Conservation (phyloP, 192 early-diverging fungal species). For the Coemansia sp. region DNA sequence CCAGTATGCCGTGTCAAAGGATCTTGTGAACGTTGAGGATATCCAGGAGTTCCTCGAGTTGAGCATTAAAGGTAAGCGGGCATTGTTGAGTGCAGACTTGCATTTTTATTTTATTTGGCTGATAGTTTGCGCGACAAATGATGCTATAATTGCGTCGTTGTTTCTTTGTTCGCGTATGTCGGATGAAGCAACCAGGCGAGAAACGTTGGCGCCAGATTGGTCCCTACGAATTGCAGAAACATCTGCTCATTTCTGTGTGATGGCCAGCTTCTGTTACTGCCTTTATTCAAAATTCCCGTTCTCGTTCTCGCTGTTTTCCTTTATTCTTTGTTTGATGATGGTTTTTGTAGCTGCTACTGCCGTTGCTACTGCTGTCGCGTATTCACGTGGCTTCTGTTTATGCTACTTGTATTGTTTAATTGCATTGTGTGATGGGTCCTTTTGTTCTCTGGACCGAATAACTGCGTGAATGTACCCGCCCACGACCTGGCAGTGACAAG, state of each 20-base stretch:
- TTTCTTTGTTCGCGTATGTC: neutral
- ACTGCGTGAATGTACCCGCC: neutral
- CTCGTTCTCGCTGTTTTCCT: too few relatives aligned
- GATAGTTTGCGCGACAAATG: neutral
- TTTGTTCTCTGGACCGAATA: neutral
- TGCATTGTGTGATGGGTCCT: neutral
- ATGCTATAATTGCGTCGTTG: neutral
- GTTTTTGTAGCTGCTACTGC: neutral
- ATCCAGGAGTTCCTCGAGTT: conserved; percentile 81
- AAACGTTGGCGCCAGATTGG: neutral
- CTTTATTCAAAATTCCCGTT: neutral
- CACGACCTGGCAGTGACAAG: neutral
- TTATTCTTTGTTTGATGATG: conserved; percentile 2
- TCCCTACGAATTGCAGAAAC: neutral
- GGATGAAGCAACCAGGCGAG: neutral
- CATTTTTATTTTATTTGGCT: neutral
- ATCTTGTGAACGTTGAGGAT: conserved; percentile 82
- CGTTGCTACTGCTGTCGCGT: neutral
- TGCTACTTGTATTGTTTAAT: neutral
- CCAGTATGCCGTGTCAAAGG: conserved; percentile 81
- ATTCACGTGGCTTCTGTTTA: neutral
- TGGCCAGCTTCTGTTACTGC: neutral
- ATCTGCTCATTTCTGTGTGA: neutral
- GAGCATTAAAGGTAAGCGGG: conserved; percentile 44
- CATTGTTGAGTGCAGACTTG: neutral